phyloP scores from a whole-genome alignment of 1,284 basidiomycete species.

The Marasmius oreades region DNA sequence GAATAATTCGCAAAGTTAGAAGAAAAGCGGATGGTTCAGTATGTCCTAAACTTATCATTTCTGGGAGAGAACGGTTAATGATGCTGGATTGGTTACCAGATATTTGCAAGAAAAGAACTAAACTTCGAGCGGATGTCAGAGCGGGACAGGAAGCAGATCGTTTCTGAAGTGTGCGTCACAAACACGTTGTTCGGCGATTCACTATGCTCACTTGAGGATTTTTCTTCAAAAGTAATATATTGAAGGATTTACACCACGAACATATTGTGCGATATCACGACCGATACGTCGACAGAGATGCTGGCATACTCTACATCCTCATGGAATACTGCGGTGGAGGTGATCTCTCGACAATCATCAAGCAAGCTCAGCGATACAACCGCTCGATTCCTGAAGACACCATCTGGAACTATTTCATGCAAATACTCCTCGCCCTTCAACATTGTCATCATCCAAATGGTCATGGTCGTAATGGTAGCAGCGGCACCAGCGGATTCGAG shows the following conservation, averaged over 20 bases:
- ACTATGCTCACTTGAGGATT: constrained; percentile 3
- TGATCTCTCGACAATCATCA: constrained; percentile 85
- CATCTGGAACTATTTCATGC: constrained; percentile 94
- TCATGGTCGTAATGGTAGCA: constrained; percentile 42
- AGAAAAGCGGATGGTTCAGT: constrained; percentile 84
- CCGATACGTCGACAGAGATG: constrained; percentile 86
- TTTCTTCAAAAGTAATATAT: constrained; percentile 71
- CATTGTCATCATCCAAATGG: constrained; percentile 85
- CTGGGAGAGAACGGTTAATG: background rate
- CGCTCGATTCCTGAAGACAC: constrained; percentile 84
- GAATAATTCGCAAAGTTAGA: constrained; percentile 91
- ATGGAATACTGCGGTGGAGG: constrained; percentile 98
- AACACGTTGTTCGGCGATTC: background rate
- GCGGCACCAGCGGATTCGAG: constrained; percentile 26
- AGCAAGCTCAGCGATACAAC: constrained; percentile 65
- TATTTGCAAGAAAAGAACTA: constrained; percentile 92
- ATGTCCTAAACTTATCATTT: constrained; percentile 28
- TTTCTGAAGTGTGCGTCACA: constrained; percentile 89
- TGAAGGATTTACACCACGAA: constrained; percentile 91
- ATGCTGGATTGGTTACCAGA: constrained; percentile 33
- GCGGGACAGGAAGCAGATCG: constrained; percentile 90
- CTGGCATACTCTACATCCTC: constrained; percentile 89
- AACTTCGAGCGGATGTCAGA: constrained; percentile 95
- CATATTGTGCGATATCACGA: constrained; percentile 96
- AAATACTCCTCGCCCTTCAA: constrained; percentile 86